These are phyloP conservation scores for Diophrys appendiculata DNA, from an alignment of 73 alveolate genomes.

Conservation along the genomic window DNA sequence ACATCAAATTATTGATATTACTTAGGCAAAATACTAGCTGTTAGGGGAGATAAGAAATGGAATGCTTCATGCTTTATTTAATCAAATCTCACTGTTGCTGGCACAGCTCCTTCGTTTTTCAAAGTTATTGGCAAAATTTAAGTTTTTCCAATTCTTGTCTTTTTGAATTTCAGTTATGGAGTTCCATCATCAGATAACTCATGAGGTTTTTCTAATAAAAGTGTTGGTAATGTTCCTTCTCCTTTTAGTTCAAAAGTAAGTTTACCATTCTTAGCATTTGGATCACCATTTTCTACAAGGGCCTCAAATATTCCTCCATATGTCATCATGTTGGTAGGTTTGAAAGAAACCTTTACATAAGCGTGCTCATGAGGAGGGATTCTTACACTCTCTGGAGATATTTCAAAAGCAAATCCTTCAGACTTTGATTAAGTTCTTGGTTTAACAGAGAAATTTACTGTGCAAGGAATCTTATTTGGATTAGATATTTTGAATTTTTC, in stretches of 20 bases:
- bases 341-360: conserved; percentile 94
- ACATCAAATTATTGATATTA: conserved; percentile 90
- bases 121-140: conserved; percentile 80
- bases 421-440: conserved; percentile 94
- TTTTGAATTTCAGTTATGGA: conserved; percentile 89
- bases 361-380: conserved; percentile 96
- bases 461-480: conserved; percentile 94
- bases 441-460: conserved; percentile 84
- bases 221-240: conserved; percentile 98
- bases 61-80: conserved; percentile 87
- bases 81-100: conserved; percentile 97
- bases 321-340: conserved; percentile 94
- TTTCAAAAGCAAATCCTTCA: conserved; percentile 98
- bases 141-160: conserved; percentile 88
- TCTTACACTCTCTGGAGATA: conserved; percentile 81
- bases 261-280: conserved; percentile 87
- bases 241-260: conserved; percentile 96
- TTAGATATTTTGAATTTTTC: conserved; percentile 97
- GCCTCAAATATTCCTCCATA: conserved; percentile 98
- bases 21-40: conserved; percentile 96
- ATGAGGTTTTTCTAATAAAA: conserved; percentile 88
- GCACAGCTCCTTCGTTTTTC: conserved; percentile 96
- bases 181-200: conserved; percentile 92
- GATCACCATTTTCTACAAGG: conserved; percentile 95
- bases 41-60: conserved; percentile 85